Conservation (phyloP, 345 rosid genomes). For the Salix dunnii region DNA sequence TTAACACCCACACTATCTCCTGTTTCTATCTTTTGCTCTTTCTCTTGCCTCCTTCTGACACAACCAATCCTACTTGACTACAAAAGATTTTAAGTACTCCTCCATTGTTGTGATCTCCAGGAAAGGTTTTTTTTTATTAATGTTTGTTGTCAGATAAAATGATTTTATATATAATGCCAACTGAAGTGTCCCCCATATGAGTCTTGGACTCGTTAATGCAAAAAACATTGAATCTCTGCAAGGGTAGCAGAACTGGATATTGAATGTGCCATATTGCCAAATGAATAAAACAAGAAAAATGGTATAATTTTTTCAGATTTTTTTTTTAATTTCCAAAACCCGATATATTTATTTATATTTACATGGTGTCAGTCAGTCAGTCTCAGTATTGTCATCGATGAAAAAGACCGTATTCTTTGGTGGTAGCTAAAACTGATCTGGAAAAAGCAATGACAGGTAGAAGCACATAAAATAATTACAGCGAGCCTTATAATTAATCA, state of each 20-base stretch:
- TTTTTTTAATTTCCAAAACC: not conserved
- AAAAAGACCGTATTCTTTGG: not conserved
- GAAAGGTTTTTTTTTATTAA: constrained; percentile 30
- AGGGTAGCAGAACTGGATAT: not conserved
- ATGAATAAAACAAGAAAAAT: not conserved
- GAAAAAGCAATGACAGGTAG: not conserved
- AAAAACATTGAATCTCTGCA: constrained; percentile 23
- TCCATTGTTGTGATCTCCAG: constrained; percentile 3
- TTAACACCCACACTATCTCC: not conserved
- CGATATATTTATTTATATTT: not conserved
- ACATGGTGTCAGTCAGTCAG: not conserved
- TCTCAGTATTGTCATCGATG: not conserved
- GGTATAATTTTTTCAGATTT: not conserved
- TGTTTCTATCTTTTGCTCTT: not conserved
- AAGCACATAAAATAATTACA: not conserved
- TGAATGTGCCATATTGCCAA: not conserved
- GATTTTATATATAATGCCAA: not conserved
- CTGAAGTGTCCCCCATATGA: not conserved
- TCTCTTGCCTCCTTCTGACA: constrained; percentile 30
- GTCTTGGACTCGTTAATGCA: not conserved
- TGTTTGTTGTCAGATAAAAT: constrained; percentile 2
- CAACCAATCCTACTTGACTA: constrained; percentile 31
- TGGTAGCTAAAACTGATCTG: not conserved
- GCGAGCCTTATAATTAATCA: not conserved
- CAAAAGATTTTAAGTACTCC: not conserved